Base-by-base conservation (phyloP, 306 rosid species). In the Vigna trinervia region DNA sequence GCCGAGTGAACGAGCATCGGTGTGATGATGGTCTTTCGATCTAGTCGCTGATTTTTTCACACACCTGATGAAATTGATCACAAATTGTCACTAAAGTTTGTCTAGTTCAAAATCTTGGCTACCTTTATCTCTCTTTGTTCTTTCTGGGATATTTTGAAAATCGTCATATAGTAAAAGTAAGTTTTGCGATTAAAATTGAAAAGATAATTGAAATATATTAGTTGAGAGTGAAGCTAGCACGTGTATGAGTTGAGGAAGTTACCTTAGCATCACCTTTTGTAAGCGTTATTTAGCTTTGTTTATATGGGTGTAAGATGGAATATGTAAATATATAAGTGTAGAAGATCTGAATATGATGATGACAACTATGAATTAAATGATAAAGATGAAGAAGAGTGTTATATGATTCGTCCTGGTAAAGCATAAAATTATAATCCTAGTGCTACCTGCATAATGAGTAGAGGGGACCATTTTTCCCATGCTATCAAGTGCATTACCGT, bases 401-500 rank as follows among this genome's bases (percentile, higher is more conserved):
- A 46, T 48, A 81, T 46, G 70, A 70, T 47, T 59, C 57, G 22
- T 66, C 50, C 52, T 43, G 71, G 71, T 54, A 87, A 82, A 83
- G 74, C 54, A 9, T 10, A 63, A 71, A 85, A 74, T 68, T 84
- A 38, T 74, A 83, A 77, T 75, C 69, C 82, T 54, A 81, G 81
- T 72, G 86, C 81, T 88, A 75, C 23, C 63, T 71, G 68, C 80
- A 80, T 89, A 48, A 87, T 86, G 73, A 78, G 74, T 77, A 51
- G 74, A 41, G 87, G 92, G 93, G 90, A 78, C 93, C 87, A 81
- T 69, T 73, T 22, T 73, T 78, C 81, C 69, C 71, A 19, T 56
- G 87, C 89, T 72, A 83, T 90, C 91, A 67, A 87, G 90, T 87
- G 85, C 85, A 65, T 78, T 60, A 46, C 84, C 81, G 17, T 65